A percentile compares a stretch with the other conserved stretches of the same genome.
Conservation (phyloP, 2,329 filamentous ascomycete genomes). For the Metarhizium humberi region DNA sequence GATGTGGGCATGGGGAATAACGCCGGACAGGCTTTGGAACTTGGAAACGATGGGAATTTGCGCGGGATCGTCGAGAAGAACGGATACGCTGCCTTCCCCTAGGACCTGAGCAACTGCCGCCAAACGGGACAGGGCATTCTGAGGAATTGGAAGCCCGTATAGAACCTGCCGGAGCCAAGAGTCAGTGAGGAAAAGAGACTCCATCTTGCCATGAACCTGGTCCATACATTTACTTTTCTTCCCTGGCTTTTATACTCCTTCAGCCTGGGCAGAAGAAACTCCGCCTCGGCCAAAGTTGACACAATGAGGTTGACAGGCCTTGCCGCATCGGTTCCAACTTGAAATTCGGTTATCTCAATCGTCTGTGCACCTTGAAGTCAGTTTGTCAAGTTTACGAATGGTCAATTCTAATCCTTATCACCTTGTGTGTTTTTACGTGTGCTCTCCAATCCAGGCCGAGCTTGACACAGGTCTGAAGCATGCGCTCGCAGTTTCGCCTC, state of each 20-base stretch:
- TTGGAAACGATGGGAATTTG: constrained; percentile 44
- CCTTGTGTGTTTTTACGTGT: constrained; percentile 81
- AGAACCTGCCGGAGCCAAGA: constrained; percentile 38
- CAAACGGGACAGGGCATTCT: constrained; percentile 51
- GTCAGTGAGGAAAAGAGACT: neutral
- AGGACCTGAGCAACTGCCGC: constrained; percentile 45
- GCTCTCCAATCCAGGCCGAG: constrained; percentile 61
- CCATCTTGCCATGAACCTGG: too few species aligned
- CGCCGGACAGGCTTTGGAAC: constrained; percentile 31
- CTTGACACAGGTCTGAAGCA: constrained; percentile 54
- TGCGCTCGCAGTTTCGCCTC: constrained; percentile 57
- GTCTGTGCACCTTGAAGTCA: constrained; percentile 39
- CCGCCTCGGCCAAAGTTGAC: constrained; percentile 67
- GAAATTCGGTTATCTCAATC: constrained; percentile 53
- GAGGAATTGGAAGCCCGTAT: constrained; percentile 62
- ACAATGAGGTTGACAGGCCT: constrained; percentile 53
- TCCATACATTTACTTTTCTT: constrained; percentile 48
- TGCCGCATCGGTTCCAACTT: constrained; percentile 50
- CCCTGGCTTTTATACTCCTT: constrained; percentile 44
- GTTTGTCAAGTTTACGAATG: neutral
- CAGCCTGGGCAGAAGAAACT: constrained; percentile 54
- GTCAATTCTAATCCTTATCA: constrained; percentile 19
- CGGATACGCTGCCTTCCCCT: constrained; percentile 44
- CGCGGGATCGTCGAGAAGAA: constrained; percentile 61
- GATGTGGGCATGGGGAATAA: constrained; percentile 50